A percentile compares a stretch with the other conserved stretches of the same genome.
Evolutionary conservation across 108 stramenopile species (phyloP).

Genomic region (Stephanodiscus minutulus): DNA sequence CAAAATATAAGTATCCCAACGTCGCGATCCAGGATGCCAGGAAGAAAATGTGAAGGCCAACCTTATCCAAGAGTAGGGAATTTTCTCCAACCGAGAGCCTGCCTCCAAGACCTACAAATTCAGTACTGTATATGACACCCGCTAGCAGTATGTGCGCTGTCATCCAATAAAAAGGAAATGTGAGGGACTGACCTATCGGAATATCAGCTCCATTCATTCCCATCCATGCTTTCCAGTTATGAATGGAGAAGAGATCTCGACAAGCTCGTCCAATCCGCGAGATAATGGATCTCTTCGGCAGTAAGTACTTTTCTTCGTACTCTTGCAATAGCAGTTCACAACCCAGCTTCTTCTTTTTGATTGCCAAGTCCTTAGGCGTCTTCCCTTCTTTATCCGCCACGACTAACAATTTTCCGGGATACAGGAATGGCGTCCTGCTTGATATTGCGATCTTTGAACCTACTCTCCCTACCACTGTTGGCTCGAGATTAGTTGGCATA

Average conservation of each 20-base stretch:
- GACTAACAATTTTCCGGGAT: slow-evolving; percentile 42
- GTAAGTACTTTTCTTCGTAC: slow-evolving; percentile 53
- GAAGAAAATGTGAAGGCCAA: slow-evolving; percentile 60
- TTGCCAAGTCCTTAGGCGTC: slow-evolving; percentile 75
- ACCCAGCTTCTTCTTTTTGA: slow-evolving; percentile 76
- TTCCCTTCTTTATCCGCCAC: slow-evolving; percentile 76
- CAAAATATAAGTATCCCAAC: slow-evolving; percentile 67
- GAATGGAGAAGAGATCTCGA: slow-evolving; percentile 49
- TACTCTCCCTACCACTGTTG: slow-evolving; percentile 26
- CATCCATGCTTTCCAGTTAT: slow-evolving; percentile 77
- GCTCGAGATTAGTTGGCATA: slow-evolving; percentile 1
- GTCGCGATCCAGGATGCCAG: slow-evolving; percentile 47
- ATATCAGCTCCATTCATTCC: slow-evolving; percentile 56
- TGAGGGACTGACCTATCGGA: slow-evolving; percentile 64
- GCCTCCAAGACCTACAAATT: slow-evolving; percentile 49
- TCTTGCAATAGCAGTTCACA: slow-evolving; percentile 67
- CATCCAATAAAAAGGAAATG: slow-evolving; percentile 80
- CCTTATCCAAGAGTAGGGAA: slow-evolving; percentile 66
- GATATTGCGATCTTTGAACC: slow-evolving; percentile 29
- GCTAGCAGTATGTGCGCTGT: slow-evolving; percentile 49
- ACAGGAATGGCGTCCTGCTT: slow-evolving; percentile 15
- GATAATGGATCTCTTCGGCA: slow-evolving; percentile 26
- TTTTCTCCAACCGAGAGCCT: slow-evolving; percentile 22
- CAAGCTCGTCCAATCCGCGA: slow-evolving; percentile 31
- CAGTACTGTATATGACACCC: slow-evolving; percentile 48